Base-by-base conservation (phyloP, 192 early-diverging fungal species). In the Umbelopsis ramanniana region DNA sequence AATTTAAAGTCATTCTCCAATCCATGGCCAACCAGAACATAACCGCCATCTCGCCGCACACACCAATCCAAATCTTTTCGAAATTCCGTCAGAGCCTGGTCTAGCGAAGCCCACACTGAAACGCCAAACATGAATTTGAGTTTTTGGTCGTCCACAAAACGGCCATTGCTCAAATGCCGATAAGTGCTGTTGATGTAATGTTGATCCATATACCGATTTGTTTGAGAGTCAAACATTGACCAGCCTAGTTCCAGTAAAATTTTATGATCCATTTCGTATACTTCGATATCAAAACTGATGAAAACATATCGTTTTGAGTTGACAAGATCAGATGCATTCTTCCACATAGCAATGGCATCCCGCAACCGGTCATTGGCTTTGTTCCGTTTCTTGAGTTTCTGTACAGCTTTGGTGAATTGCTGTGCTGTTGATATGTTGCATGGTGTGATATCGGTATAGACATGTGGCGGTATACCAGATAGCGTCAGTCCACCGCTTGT, bases 181-280 rank as follows among this genome's bases (percentile, higher is more conserved):
- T 83, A 83, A 8, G 81, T 74, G 26, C 22, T 72, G 21, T 79
- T 74, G 6, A 79, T 77, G 37, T 81, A 85, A 45, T 85, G 84
- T 19, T 76, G 72, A 53, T 85, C 84, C 70, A 76, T 47, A 45
- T 73, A 77, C 48, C 69, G 67, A 63, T 80, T 57, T 7, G 37
- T 43, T 10, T 68, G 53, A 2, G 84, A 80, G 35, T 83, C 77
- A 70, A 70, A 81, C 40, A 82, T 77, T 1, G 79, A 79, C 84
- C 84, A 85, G 7, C 84, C 84, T 54, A 85, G 76, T 54, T 85
- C 84, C 17, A 85, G 72, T 24, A 85, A 74, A 57, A 66, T 67
- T 26, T 68, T 63, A 46, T 85, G 84, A 33, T 85, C 79, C 24
- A 26, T 14, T 68, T 85, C 84, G 46, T 76, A 82, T 1, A 79